phyloP scores from a whole-genome alignment of 2,329 filamentous ascomycete species.

The Huntiella decipiens region DNA sequence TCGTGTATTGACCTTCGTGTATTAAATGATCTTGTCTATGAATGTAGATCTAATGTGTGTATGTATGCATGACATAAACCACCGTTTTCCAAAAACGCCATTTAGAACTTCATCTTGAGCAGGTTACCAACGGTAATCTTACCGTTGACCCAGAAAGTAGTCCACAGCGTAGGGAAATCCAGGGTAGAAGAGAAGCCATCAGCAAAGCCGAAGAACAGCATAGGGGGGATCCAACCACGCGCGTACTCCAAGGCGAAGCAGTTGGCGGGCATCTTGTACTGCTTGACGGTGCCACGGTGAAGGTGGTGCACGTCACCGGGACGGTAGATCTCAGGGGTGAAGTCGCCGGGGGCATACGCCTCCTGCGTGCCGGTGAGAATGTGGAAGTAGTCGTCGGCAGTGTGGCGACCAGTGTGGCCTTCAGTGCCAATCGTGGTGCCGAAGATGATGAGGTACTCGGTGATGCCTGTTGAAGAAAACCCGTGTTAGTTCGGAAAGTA shows the following conservation, averaged over 20 bases:
- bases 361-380: slow-evolving; percentile 64
- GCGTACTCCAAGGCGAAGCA: slow-evolving; percentile 76
- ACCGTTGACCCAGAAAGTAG: slow-evolving; percentile 54
- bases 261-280: slow-evolving; percentile 60
- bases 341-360: slow-evolving; percentile 52
- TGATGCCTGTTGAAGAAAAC: slow-evolving; percentile 34
- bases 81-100: neutral
- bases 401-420: slow-evolving; percentile 75
- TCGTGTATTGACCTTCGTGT: too few species aligned
- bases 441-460: slow-evolving; percentile 82
- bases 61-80: too few species aligned
- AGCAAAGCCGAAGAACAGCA: slow-evolving; percentile 78
- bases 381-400: slow-evolving; percentile 87
- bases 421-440: slow-evolving; percentile 70
- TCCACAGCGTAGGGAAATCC: slow-evolving; percentile 70
- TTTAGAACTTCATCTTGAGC: slow-evolving; percentile 48
- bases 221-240: slow-evolving; percentile 77
- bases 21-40: too few species aligned
- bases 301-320: slow-evolving; percentile 55
- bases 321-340: slow-evolving; percentile 50
- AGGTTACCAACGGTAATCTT: slow-evolving; percentile 61
- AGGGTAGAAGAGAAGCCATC: slow-evolving; percentile 65
- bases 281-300: slow-evolving; percentile 51
- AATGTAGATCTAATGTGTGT: too few species aligned
- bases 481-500: slow-evolving; percentile 2